Conservation (phyloP, 805 yeast genomes). For the Lipomyces orientalis region DNA sequence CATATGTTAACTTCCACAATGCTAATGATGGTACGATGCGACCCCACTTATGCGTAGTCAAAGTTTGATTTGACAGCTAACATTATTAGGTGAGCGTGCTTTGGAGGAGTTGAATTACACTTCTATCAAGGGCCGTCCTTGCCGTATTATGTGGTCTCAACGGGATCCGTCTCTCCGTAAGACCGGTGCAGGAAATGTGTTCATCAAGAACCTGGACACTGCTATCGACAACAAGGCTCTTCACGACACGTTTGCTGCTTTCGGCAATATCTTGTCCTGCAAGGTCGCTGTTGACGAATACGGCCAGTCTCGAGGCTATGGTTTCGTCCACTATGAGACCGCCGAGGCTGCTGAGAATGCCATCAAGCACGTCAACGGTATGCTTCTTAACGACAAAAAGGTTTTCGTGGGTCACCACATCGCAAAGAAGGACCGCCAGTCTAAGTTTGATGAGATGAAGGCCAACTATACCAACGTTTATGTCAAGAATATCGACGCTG, state of each 20-base stretch:
- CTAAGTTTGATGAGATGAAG: slow-evolving; percentile 86
- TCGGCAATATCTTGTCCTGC: slow-evolving; percentile 94
- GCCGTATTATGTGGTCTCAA: slow-evolving; percentile 99
- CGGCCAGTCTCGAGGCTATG: slow-evolving; percentile 94
- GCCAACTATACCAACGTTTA: slow-evolving; percentile 95
- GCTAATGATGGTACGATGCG: slow-evolving; percentile 68
- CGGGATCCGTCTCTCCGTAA: slow-evolving; percentile 96
- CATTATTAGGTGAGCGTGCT: slow-evolving; percentile 64
- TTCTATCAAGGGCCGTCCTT: slow-evolving; percentile 90
- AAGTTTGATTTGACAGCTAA: not conserved
- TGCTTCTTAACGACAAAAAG: slow-evolving; percentile 94
- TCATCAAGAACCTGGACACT: slow-evolving; percentile 97
- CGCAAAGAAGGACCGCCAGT: slow-evolving; percentile 90
- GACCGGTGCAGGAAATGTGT: slow-evolving; percentile 94
- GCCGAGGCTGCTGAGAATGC: slow-evolving; percentile 93
- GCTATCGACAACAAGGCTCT: slow-evolving; percentile 98
- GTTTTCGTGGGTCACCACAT: slow-evolving; percentile 95
- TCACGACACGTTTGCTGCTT: slow-evolving; percentile 96
- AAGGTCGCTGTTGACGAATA: slow-evolving; percentile 94
- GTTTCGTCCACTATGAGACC: slow-evolving; percentile 95
- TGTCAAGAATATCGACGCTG: slow-evolving; percentile 84
- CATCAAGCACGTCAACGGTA: slow-evolving; percentile 96
- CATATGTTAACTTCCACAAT: slow-evolving; percentile 94
- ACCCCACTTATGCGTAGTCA: not conserved
- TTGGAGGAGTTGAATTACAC: slow-evolving; percentile 94